Evolutionary conservation across 2,329 filamentous ascomycete species (phyloP).

Genomic region (Nectriaceae sp.): DNA sequence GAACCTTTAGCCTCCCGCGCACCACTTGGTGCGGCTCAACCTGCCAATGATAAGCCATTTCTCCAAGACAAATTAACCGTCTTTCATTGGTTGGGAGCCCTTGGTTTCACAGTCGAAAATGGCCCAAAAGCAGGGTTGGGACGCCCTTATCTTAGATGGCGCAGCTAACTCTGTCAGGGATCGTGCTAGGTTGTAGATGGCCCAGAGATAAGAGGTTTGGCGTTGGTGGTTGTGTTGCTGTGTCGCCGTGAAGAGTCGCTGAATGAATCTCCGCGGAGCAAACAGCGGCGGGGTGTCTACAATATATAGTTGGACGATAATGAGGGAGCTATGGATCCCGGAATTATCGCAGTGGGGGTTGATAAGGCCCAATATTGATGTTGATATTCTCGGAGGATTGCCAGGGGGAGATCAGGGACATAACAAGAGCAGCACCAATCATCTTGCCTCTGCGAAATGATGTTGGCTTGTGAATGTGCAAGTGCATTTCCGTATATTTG

Average conservation of each 20-base stretch:
- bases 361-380: no score
- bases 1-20: conserved; percentile 9
- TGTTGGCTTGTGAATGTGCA: no score
- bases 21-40: conserved; percentile 25
- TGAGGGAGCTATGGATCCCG: no score
- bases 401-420: no score
- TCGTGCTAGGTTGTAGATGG: conserved; percentile 14
- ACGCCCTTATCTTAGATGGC: conserved; percentile 4
- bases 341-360: no score
- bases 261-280: conserved; percentile 30
- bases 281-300: conserved; percentile 15
- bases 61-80: conserved; percentile 20
- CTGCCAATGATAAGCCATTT: conserved; percentile 23
- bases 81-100: conserved; percentile 18
- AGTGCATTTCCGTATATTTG: no score
- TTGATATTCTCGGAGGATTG: no score
- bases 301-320: conserved; percentile 24
- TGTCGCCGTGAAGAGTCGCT: conserved; percentile 17
- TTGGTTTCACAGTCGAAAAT: no score
- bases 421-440: background rate
- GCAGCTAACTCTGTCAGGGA: conserved; percentile 9
- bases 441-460: background rate
- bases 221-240: conserved; percentile 4
- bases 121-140: no score
- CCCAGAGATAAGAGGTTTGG: conserved; percentile 21